Percentiles rank a stretch among this genome's conserved stretches.
Evolutionary conservation across 192 early-diverging fungal genomes (phyloP).

Genomic region (Podochytrium sp.): DNA sequence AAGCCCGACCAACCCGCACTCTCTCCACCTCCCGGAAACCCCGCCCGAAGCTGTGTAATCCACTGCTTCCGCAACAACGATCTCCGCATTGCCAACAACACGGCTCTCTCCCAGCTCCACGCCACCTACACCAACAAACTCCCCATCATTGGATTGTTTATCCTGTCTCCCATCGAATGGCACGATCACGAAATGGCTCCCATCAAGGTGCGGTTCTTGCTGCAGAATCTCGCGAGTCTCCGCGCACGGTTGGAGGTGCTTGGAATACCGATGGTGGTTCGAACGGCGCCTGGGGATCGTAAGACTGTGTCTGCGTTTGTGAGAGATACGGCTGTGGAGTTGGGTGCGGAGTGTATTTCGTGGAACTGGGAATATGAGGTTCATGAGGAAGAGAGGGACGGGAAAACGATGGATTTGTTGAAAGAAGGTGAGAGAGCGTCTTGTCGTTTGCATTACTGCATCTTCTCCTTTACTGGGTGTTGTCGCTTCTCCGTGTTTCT

Average conservation of each 20-base stretch:
- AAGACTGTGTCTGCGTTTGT: constrained; percentile 43
- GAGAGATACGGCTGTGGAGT: constrained; percentile 22
- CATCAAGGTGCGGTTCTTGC: constrained; percentile 54
- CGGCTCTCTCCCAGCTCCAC: constrained; percentile 17
- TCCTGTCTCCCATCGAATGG: constrained; percentile 63
- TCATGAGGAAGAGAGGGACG: constrained; percentile 53
- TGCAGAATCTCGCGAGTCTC: constrained; percentile 51
- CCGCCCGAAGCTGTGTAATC: background rate
- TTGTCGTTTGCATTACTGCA: too few species aligned
- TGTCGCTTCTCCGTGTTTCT: too few species aligned
- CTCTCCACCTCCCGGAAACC: too few species aligned
- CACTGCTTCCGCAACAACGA: constrained; percentile 35
- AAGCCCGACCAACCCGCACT: too few species aligned
- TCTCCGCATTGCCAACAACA: constrained; percentile 34
- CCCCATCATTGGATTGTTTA: constrained; percentile 52
- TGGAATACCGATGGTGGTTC: constrained; percentile 54
- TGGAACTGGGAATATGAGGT: constrained; percentile 64
- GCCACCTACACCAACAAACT: background rate
- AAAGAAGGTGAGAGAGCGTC: constrained; percentile 11
- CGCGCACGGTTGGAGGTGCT: constrained; percentile 37
- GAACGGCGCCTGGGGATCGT: constrained; percentile 25
- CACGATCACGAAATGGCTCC: constrained; percentile 56
- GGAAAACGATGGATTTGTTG: constrained; percentile 22
- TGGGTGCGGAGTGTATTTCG: constrained; percentile 48
- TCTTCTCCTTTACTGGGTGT: too few species aligned